Evolutionary conservation across 192 early-diverging fungal species (phyloP), one percentile per base, ranked within the genome.

Genomic region (Coemansia sp.): DNA sequence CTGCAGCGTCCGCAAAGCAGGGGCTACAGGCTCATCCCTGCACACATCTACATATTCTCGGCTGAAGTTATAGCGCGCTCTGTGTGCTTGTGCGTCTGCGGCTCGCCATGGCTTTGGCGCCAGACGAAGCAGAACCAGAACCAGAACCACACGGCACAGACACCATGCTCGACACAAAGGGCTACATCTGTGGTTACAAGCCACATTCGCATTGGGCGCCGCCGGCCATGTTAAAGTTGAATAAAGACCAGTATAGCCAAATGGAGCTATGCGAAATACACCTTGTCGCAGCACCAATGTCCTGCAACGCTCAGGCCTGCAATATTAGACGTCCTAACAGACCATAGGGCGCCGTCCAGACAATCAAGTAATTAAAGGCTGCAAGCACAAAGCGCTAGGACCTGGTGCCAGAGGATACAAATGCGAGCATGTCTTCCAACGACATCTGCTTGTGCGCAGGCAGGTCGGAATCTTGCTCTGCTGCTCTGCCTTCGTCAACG

Each of bases 381-480:
- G 19, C 17, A 11, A 50, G 17, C 10, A 2, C 49, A 50, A 2
- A 17, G 8, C 51, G 7, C 17, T 68, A 76, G 7, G 65, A 17
- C 14, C 32, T 57, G 9, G 22, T 41, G 22, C 79, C 79, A 0
- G 74, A 62, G 3, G 79, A 81, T 57, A 67, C 44, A 41, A 81
- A 81, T n/a, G 74, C 67, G n/a, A 81, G 74, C 11, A 81, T 55
- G 25, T 81, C 79, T 51, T 81, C 79, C 5, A 81, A 67, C 5
- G 74, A 61, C 7, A 72, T 68, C 6, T 45, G 17, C 55, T 20
- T 61, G n/a, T 41, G 54, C 42, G 41, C 61, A 32, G 16, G 25
- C 55, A 49, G 20, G 11, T 39, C 17, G 17, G 56, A 17, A 20
- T 32, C 12, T 10, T 19, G 46, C 19, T 49, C 56, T 48, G 42